Percentiles rank a stretch among this genome's conserved stretches.
These are phyloP conservation scores for Dendrobium catenatum DNA, from an alignment of 106 monocot species.

Conservation along the genomic window DNA sequence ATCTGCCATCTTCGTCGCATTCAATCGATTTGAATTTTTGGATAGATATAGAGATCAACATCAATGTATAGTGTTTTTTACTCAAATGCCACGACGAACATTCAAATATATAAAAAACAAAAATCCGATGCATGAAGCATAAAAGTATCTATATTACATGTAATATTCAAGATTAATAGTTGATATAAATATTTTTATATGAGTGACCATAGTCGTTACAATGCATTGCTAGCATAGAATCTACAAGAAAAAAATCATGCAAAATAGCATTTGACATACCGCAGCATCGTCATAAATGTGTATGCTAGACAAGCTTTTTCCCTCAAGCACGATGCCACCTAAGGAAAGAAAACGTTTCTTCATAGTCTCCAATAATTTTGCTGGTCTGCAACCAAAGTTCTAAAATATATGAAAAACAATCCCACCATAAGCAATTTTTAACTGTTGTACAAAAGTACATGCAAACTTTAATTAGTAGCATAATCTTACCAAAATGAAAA, in stretches of 20 bases:
- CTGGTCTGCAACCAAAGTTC: conserved; percentile 49
- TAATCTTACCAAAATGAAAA: not conserved
- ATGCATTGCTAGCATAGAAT: not conserved
- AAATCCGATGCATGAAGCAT: too few relatives aligned
- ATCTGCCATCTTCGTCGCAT: too few relatives aligned
- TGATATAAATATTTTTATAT: not conserved
- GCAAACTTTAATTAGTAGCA: not conserved
- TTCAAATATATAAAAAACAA: too few relatives aligned
- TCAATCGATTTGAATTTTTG: too few relatives aligned
- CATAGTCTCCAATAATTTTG: conserved; percentile 64
- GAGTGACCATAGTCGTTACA: not conserved
- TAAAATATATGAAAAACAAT: not conserved
- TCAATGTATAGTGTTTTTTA: too few relatives aligned
- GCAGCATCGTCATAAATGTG: conserved; percentile 63
- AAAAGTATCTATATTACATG: not conserved
- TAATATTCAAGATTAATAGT: not conserved
- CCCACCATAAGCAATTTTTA: not conserved
- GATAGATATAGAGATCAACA: too few relatives aligned
- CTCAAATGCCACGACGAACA: too few relatives aligned
- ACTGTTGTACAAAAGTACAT: not conserved
- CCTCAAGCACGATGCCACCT: conserved; percentile 69
- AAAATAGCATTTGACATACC: conserved; percentile 36
- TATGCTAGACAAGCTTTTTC: conserved; percentile 50
- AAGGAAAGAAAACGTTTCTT: conserved; percentile 60
- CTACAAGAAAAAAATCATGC: not conserved